Base-by-base conservation (phyloP, 2,329 filamentous ascomycete genomes). In the Hymenoscyphus linearis region DNA sequence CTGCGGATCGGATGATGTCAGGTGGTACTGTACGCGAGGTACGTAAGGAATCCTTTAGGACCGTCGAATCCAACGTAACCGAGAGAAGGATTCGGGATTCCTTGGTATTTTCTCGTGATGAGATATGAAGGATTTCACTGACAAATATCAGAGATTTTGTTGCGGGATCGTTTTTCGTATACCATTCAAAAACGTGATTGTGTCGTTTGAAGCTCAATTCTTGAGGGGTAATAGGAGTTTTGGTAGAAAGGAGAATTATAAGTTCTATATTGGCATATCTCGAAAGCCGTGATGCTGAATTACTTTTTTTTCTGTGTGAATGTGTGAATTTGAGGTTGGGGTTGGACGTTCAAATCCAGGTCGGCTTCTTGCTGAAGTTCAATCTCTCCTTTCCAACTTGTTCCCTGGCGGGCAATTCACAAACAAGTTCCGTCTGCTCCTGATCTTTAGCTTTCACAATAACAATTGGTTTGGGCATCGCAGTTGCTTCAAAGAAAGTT, bases 321-420 rank as follows among this genome's bases (percentile, higher is more conserved):
- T n/a, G n/a, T n/a, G n/a, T n/a, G n/a, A n/a, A n/a, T n/a, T n/a
- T n/a, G n/a, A n/a, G n/a, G n/a, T n/a, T n/a, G n/a, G n/a, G n/a
- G 37, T 53, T 4, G 16, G 1, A 14, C 16, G 18, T 34, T 58
- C 57, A 58, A 52, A 58, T 58, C 57, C 57, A 58, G 5, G 25
- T 37, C n/a, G 57, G 57, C 57, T 58, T 58, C 27, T 58, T 58
- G 47, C 57, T 58, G 47, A 35, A 52, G n/a, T 58, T 53, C 22
- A 58, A 37, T 14, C 36, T 14, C 18, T 53, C 57, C 27, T 22
- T 31, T 6, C 34, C 57, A 36, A 58, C 57, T 22, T 58, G 40
- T 26, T 58, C 57, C 16, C 57, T n/a, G 9, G 57, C 57, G 16
- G 57, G 57, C n/a, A 58, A 37, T n/a, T 58, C 57, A 14, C 31